Percentiles rank a stretch among this genome's conserved stretches.
phyloP scores from a whole-genome alignment of 306 rosid species.

The Purshia tridentata region DNA sequence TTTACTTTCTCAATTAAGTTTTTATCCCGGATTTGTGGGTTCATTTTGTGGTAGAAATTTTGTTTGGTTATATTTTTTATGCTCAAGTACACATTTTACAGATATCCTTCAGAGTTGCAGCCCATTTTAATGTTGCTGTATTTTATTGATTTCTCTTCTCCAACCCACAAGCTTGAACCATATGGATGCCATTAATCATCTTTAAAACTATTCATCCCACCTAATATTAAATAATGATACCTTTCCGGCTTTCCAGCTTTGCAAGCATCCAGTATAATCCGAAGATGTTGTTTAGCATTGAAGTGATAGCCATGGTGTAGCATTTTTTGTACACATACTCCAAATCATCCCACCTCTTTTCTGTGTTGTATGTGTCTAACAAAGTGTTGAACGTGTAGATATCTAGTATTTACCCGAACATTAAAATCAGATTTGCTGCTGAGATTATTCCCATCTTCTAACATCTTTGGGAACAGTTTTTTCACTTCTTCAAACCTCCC shows the following conservation, averaged over 20 bases:
- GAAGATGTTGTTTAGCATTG: conserved; percentile 88
- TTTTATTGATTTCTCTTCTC: too few species aligned
- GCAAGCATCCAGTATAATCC: conserved; percentile 68
- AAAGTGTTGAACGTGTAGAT: conserved; percentile 77
- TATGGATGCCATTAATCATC: too few species aligned
- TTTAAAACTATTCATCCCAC: too few species aligned
- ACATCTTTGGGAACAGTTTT: conserved; percentile 63
- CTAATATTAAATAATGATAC: conserved; percentile 37
- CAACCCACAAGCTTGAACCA: too few species aligned
- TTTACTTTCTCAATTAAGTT: background rate
- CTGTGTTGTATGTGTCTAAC: conserved; percentile 59
- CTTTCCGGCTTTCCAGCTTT: conserved; percentile 84
- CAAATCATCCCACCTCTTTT: conserved; percentile 79
- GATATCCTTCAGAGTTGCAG: too few species aligned
- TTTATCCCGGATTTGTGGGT: background rate
- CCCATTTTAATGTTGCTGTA: too few species aligned
- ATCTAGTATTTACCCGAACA: conserved; percentile 64
- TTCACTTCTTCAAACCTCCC: conserved; percentile 75
- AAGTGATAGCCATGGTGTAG: conserved; percentile 64
- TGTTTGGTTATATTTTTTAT: background rate
- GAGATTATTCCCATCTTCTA: conserved; percentile 42
- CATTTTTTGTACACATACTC: conserved; percentile 57
- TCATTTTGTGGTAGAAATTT: background rate
- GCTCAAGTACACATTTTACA: too few species aligned
- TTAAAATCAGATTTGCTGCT: conserved; percentile 43